Evolutionary conservation across 1,284 basidiomycete genomes (phyloP), one percentile per base, ranked within the genome.

Genomic region (Leccinum pachyderme): DNA sequence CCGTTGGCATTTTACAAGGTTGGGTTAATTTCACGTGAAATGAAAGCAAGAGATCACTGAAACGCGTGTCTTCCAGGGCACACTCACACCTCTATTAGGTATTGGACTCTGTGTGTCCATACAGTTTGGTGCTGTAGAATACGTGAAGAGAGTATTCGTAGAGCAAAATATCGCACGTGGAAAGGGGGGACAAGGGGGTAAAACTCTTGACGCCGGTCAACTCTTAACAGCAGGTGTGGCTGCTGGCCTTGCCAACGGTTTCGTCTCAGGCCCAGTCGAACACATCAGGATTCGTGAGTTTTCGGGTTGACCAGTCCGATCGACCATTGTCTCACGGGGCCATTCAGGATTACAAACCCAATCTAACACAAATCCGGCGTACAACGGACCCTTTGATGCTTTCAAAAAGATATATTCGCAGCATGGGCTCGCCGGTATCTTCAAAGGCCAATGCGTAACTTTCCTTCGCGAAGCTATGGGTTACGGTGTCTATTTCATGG

Each of bases 1-100:
- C 92, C 93, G 7, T 72, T 93, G 35, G 95, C 94, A 0, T 98
- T 98, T 75, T 99, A 98, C 82, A 98, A 98, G 84, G 94, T 89
- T 7, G 11, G 65, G 55, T 71, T 7, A 32, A 27, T 9, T 24
- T 12, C 39, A 41, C 0, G 24, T 41, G 4, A 41, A 24, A 45
- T 5, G n/a, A 32, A 45, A 24, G 6, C 33, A 32, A 22, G 15
- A 37, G 6, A 27, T 2, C 12, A 33, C 54, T 61, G 53, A 61
- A 31, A 31, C 60, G 0, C 18, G 51, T 29, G n/a, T 44, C 31
- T 49, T 44, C 22, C 59, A 95, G 93, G 96, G 96, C 47, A 98
- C 96, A 0, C 75, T 96, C 39, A 93, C 94, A 6, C 96, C 96
- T 8, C 77, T 99, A 18, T 77, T 98, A 25, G 96, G 96, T 39